Conservation (phyloP, 2,329 filamentous ascomycete genomes). For the Alternaria sp. region DNA sequence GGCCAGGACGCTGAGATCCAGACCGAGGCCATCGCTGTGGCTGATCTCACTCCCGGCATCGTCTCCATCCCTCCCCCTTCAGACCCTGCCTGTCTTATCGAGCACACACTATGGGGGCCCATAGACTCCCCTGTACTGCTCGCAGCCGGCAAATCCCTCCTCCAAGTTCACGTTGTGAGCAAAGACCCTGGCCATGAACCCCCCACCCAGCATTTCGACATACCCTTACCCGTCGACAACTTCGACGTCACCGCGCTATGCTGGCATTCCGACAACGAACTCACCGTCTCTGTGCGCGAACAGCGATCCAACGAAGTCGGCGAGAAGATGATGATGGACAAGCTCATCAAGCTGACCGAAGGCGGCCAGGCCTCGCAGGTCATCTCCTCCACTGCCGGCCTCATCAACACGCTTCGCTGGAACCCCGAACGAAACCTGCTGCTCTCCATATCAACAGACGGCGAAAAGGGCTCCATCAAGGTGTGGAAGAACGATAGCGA, state of each 20-base stretch:
- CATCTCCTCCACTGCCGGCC: slow-evolving; percentile 47
- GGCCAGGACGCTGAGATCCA: slow-evolving; percentile 47
- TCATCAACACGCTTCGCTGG: slow-evolving; percentile 47
- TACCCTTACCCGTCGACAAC: slow-evolving; percentile 38
- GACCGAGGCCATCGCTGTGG: slow-evolving; percentile 43
- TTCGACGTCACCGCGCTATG: slow-evolving; percentile 47
- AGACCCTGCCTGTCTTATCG: slow-evolving; percentile 31
- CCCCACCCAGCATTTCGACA: slow-evolving; percentile 27
- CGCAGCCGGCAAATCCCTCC: slow-evolving; percentile 44
- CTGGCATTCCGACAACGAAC: slow-evolving; percentile 44
- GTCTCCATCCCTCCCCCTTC: slow-evolving; percentile 36
- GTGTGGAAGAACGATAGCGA: slow-evolving; percentile 47
- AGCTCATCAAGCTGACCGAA: slow-evolving; percentile 43
- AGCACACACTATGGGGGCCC: slow-evolving; percentile 47
- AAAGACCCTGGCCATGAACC: slow-evolving; percentile 12
- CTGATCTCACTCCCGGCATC: slow-evolving; percentile 40
- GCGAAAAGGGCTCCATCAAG: slow-evolving; percentile 48
- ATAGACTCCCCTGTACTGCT: slow-evolving; percentile 40
- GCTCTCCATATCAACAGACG: slow-evolving; percentile 49
- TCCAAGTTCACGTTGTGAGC: slow-evolving; percentile 41
- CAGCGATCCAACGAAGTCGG: slow-evolving; percentile 45
- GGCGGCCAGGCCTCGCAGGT: slow-evolving; percentile 39
- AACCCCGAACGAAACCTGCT: slow-evolving; percentile 43
- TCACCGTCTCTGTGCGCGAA: slow-evolving; percentile 45
- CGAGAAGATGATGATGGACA: slow-evolving; percentile 48